Evolutionary conservation across 2,329 filamentous ascomycete species (phyloP).

Genomic region (Penicillium sp.): DNA sequence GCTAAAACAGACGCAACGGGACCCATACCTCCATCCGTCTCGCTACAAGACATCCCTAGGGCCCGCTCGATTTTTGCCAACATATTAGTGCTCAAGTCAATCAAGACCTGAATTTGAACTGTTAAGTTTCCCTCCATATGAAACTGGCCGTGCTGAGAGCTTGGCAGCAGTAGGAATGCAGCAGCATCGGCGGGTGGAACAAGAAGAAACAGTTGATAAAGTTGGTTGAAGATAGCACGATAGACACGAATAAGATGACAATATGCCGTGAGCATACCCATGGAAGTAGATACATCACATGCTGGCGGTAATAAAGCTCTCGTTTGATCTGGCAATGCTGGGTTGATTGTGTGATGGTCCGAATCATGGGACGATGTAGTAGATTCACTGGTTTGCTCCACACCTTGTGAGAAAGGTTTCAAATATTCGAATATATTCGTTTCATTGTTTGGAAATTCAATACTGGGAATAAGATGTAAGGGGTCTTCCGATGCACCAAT

Average conservation of each 20-base stretch:
- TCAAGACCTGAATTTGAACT: constrained; percentile 9
- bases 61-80: constrained; percentile 12
- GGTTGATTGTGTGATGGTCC: constrained; percentile 6
- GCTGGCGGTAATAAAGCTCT: background rate
- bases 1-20: background rate
- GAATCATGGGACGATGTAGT: constrained; percentile 13
- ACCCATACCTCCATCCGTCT: background rate
- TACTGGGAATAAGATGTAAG: too few relatives aligned
- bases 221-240: constrained; percentile 14
- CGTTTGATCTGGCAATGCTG: background rate
- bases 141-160: constrained; percentile 7
- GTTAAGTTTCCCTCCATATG: constrained; percentile 10
- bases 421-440: background rate
- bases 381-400: background rate
- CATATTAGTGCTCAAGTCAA: constrained; percentile 14
- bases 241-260: constrained; percentile 16
- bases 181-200: constrained; percentile 13
- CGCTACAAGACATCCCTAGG: constrained; percentile 2
- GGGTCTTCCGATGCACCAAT: background rate
- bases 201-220: constrained; percentile 19
- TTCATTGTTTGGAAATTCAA: background rate
- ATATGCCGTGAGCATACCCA: constrained; percentile 17
- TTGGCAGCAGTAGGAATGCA: constrained; percentile 12
- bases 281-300: constrained; percentile 6
- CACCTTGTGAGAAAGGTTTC: background rate